phyloP scores from a whole-genome alignment of 2,329 filamentous ascomycete species.

The Venturia pyrina region DNA sequence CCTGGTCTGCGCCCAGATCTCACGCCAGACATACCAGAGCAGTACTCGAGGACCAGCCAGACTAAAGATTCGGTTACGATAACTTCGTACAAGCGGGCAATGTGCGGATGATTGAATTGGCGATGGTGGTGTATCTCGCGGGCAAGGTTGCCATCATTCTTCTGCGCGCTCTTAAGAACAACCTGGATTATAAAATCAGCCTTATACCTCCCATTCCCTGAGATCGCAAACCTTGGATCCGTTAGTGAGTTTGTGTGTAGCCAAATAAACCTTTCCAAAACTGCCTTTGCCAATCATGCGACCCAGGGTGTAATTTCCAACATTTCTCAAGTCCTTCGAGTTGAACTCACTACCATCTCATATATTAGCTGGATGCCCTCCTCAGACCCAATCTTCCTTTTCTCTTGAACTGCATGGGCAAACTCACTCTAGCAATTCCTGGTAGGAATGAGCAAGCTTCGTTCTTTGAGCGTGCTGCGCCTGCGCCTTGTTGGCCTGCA shows the following conservation, averaged over 20 bases:
- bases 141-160: slow-evolving; percentile 88
- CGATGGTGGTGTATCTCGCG: slow-evolving; percentile 98
- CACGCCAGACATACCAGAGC: slow-evolving; percentile 56
- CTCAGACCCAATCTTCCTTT: background rate
- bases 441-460: slow-evolving; percentile 92
- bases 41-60: slow-evolving; percentile 96
- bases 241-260: slow-evolving; percentile 94
- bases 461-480: slow-evolving; percentile 12
- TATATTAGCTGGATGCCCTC: background rate
- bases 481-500: slow-evolving; percentile 13
- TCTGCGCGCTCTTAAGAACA: slow-evolving; percentile 95
- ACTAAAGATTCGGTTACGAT: slow-evolving; percentile 93
- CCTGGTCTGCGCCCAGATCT: background rate
- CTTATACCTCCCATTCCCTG: slow-evolving; percentile 1
- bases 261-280: slow-evolving; percentile 96
- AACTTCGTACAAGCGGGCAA: slow-evolving; percentile 92
- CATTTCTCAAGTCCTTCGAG: slow-evolving; percentile 77
- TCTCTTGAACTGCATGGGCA: background rate
- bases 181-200: slow-evolving; percentile 49
- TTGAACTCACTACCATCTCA: slow-evolving; percentile 67
- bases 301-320: slow-evolving; percentile 90
- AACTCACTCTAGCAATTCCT: slow-evolving; percentile 84
- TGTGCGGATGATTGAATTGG: slow-evolving; percentile 95
- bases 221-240: slow-evolving; percentile 68
- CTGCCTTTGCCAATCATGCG: slow-evolving; percentile 93